phyloP scores from a whole-genome alignment of 192 early-diverging fungal genomes.

The Globomyces pollinis-pini region DNA sequence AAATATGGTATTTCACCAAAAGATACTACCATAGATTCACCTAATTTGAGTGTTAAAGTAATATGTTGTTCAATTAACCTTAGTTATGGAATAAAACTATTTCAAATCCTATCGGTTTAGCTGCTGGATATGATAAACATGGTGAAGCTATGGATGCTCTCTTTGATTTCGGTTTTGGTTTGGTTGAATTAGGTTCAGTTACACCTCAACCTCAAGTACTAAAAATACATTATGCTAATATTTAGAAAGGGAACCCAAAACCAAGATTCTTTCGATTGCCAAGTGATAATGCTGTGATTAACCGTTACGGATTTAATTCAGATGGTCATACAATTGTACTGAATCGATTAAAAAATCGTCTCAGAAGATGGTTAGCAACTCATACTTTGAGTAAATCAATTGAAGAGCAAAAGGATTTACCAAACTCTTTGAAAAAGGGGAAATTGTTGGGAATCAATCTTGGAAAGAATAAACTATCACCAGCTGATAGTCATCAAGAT shows the following conservation, averaged over 20 bases:
- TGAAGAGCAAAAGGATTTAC: neutral
- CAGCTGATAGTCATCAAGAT: conserved; percentile 61
- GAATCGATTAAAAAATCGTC: conserved; percentile 60
- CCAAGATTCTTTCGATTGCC: conserved; percentile 79
- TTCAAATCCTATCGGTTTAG: conserved; percentile 75
- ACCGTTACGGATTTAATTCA: conserved; percentile 87
- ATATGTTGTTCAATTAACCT: neutral
- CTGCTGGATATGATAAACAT: conserved; percentile 90
- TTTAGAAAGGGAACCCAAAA: conserved; percentile 70
- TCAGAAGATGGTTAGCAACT: conserved; percentile 38
- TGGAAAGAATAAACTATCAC: conserved; percentile 78
- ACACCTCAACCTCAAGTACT: conserved; percentile 75
- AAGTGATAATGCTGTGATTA: conserved; percentile 68
- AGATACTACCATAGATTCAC: conserved; percentile 52
- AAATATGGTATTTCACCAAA: conserved; percentile 55
- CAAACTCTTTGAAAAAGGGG: conserved; percentile 42
- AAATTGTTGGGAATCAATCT: conserved; percentile 77
- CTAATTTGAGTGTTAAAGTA: conserved; percentile 42
- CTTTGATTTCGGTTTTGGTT: conserved; percentile 77
- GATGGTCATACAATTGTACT: conserved; percentile 47
- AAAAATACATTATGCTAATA: neutral
- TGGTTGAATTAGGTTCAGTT: conserved; percentile 85
- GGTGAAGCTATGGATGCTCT: conserved; percentile 78
- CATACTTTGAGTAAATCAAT: neutral
- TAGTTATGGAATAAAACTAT: conserved; percentile 67